Evolutionary conservation across 108 stramenopile genomes (phyloP).

Genomic region (Cyclotella sp.): DNA sequence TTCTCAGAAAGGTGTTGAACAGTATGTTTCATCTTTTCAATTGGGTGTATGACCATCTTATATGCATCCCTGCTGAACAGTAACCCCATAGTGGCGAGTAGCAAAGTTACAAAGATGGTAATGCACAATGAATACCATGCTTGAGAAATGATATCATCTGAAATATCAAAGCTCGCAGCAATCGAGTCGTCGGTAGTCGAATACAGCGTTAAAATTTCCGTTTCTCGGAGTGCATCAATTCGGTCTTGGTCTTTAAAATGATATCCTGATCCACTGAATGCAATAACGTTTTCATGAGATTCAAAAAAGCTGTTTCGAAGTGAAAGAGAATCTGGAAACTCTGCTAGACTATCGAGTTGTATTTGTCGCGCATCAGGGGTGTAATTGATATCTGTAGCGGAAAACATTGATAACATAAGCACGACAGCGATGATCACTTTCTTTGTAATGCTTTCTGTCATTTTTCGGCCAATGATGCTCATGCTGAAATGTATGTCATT

Average conservation of each 20-base stretch:
- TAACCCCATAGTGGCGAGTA: conserved; percentile 57
- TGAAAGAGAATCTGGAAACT: conserved; percentile 28
- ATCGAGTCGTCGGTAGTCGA: conserved; percentile 25
- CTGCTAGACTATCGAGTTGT: conserved; percentile 50
- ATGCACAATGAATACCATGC: conserved; percentile 46
- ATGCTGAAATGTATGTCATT: conserved; percentile 52
- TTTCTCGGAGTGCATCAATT: conserved; percentile 35
- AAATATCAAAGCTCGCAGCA: conserved; percentile 51
- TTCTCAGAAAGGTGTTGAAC: conserved; percentile 62
- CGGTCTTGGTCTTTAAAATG: conserved; percentile 40
- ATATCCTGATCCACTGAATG: conserved; percentile 41
- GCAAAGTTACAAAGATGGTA: conserved; percentile 55
- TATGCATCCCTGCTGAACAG: conserved; percentile 71
- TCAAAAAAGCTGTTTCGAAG: conserved; percentile 37
- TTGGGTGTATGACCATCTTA: conserved; percentile 65
- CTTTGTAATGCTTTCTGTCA: conserved; percentile 60
- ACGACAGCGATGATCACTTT: conserved; percentile 50
- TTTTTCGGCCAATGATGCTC: conserved; percentile 59
- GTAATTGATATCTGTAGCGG: conserved; percentile 26
- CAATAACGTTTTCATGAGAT: conserved; percentile 53
- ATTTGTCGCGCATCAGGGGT: conserved; percentile 56
- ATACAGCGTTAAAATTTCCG: conserved; percentile 38
- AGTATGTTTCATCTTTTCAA: conserved; percentile 61
- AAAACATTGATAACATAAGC: conserved; percentile 50
- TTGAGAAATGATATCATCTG: conserved; percentile 38